Evolutionary conservation across 2,329 filamentous ascomycete genomes (phyloP).

Genomic region (Colletotrichum chlorophyti): DNA sequence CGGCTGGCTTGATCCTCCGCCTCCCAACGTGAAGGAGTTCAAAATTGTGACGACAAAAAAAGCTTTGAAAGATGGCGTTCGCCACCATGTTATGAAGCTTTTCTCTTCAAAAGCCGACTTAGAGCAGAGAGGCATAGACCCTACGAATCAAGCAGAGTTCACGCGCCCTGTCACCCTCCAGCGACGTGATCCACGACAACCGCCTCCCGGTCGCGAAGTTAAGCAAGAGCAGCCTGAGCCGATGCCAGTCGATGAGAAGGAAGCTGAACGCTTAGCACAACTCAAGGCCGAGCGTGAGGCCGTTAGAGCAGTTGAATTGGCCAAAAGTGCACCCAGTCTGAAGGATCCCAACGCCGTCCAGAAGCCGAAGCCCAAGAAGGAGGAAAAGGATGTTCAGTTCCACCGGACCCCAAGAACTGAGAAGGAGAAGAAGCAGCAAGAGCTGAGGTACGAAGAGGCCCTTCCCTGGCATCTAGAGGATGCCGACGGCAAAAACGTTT

Average conservation of each 20-base stretch:
- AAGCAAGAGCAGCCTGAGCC: conserved; percentile 62
- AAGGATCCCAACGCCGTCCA: conserved; percentile 61
- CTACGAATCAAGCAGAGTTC: conserved; percentile 76
- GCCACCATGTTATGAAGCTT: conserved; percentile 88
- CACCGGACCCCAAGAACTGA: conserved; percentile 81
- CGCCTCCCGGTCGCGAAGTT: conserved; percentile 66
- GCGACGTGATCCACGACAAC: conserved; percentile 82
- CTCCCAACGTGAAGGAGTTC: conserved; percentile 51
- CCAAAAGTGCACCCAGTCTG: conserved; percentile 87
- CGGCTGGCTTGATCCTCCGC: conserved; percentile 64
- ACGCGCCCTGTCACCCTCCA: conserved; percentile 88
- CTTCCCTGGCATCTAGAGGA: conserved; percentile 97
- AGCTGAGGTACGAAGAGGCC: conserved; percentile 89
- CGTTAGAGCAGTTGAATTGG: conserved; percentile 84
- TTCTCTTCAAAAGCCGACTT: conserved; percentile 57
- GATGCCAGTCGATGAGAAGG: conserved; percentile 60
- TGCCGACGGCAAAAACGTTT: conserved; percentile 92
- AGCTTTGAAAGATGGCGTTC: conserved; percentile 77
- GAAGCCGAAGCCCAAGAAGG: conserved; percentile 71
- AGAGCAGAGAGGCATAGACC: conserved; percentile 69
- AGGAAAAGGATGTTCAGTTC: conserved; percentile 84
- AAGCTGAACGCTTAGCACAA: conserved; percentile 71
- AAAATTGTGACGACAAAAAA: conserved; percentile 81
- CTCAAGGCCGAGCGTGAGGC: conserved; percentile 80
- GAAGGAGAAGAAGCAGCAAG: conserved; percentile 77